phyloP scores from a whole-genome alignment of 2,329 filamentous ascomycete species.

The Trichoderma guizhouense region DNA sequence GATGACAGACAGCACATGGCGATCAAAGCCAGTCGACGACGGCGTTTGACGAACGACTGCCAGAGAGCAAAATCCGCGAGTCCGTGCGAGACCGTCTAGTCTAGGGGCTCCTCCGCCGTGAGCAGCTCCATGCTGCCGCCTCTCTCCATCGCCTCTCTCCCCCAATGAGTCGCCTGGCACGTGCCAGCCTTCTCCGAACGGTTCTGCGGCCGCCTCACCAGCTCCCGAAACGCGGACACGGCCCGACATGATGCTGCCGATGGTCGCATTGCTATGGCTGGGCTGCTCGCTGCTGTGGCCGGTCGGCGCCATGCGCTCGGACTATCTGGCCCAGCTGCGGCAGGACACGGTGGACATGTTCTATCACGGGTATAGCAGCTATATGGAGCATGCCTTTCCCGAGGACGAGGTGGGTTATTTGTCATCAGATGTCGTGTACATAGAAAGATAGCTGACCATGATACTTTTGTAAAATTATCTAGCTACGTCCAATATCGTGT shows the following conservation, averaged over 20 bases:
- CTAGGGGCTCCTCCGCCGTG: background rate
- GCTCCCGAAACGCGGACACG: conserved; percentile 19
- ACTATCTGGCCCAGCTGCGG: conserved; percentile 53
- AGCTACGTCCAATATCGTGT: conserved; percentile 84
- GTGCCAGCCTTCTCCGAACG: conserved; percentile 21
- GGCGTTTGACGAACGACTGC: conserved; percentile 8
- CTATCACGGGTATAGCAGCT: conserved; percentile 95
- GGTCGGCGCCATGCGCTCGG: conserved; percentile 51
- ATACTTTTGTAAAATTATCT: background rate
- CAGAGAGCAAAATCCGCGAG: background rate
- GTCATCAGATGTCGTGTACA: background rate
- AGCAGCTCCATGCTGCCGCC: conserved; percentile 12
- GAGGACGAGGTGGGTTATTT: conserved; percentile 70
- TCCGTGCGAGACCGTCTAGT: background rate
- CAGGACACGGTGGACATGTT: conserved; percentile 74
- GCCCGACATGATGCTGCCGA: conserved; percentile 29
- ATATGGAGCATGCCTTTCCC: conserved; percentile 90
- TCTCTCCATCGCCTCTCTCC: conserved; percentile 5
- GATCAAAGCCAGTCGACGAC: background rate
- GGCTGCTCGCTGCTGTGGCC: conserved; percentile 41
- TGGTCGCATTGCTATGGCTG: conserved; percentile 25
- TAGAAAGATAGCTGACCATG: background rate
- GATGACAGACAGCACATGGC: conserved; percentile 15
- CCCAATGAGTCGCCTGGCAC: conserved; percentile 26
- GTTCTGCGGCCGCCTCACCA: background rate